Percentiles rank a stretch among this genome's conserved stretches.
phyloP scores from a whole-genome alignment of 257 asterid species.

The Lantana camara region DNA sequence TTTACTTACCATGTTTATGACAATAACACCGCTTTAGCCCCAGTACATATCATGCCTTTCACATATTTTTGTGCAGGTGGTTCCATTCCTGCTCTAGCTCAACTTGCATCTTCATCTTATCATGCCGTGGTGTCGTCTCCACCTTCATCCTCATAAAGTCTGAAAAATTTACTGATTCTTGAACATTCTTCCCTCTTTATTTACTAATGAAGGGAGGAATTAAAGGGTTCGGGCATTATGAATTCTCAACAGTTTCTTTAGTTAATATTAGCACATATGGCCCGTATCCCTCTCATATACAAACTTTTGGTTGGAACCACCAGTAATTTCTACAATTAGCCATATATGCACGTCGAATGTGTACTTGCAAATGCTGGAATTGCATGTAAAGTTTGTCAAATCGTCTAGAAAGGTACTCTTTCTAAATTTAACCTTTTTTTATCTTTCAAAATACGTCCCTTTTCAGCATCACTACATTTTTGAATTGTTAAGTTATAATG shows the following conservation, averaged over 20 bases:
- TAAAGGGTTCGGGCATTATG: background rate
- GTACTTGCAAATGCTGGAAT: conserved; percentile 4
- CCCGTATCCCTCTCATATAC: background rate
- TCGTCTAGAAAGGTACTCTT: conserved; percentile 17
- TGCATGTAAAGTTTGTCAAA: background rate
- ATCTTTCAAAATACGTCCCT: conserved; percentile 1
- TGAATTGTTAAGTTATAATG: too few relatives aligned
- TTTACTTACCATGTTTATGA: conserved; percentile 13
- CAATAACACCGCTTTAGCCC: background rate
- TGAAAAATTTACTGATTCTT: conserved; percentile 35
- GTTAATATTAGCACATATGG: background rate
- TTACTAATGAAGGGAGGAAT: conserved; percentile 9
- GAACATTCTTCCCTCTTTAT: conserved; percentile 34
- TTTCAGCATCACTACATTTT: conserved; percentile 3
- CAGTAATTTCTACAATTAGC: conserved; percentile 22
- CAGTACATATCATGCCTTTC: conserved; percentile 16
- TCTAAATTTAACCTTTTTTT: conserved; percentile 7
- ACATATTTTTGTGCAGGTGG: conserved; percentile 70
- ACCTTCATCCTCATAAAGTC: conserved; percentile 51
- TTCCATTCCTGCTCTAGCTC: conserved; percentile 85
- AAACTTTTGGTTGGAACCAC: conserved; percentile 5
- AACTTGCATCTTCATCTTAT: conserved; percentile 87
- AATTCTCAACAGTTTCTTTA: conserved; percentile 2
- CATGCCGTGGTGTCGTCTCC: conserved; percentile 59
- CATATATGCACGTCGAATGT: background rate